Base-by-base conservation (phyloP, 208 protist genomes). In the Acanthamoeba castellanii region DNA sequence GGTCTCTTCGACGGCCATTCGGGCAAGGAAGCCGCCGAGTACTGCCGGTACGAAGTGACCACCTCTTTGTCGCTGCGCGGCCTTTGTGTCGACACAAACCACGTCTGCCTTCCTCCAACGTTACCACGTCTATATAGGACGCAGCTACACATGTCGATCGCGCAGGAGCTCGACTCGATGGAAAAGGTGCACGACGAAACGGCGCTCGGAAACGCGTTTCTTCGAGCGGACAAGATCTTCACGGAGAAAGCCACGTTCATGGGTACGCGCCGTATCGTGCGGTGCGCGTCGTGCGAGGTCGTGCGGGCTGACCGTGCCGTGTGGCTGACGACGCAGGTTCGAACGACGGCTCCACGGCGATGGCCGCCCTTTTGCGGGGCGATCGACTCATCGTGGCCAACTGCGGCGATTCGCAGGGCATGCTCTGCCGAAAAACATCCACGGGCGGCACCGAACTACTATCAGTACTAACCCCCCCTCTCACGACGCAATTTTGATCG, bases 1-100 rank as follows among this genome's bases (percentile, higher is more conserved):
- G 88, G 55, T 32, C 7, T 93, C 20, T 76, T 93, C 16, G 88
- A 93, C 30, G 88, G 88, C 27, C 88, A 93, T 37, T 64, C 57
- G 13, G 88, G 88, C 34, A 52, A 93, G 45, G 25, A 76, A 22
- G 88, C 88, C 11, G 55, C 88, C 37, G 61, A 70, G 42, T 70
- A 42, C 37, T 64, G 34, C 45, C 32, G 70, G 70, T 78, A 20
- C 4, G 37, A 1, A 16, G 9, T 27, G 11, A 9, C 66, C 9
- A 37, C 66, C 11, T 27, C 25, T 9, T 66, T 20, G 13, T 9
- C 25, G 59, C 37, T 66, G 59, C 25, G 59, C 25, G 59, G 13
- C 59, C 22, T 27, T 14, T 52, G 45, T 59, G 13, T 14, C 30
- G 45, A 16, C 22, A 9, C 30, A 25, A 30, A 27, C 55, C 13